phyloP scores from a whole-genome alignment of 2,329 filamentous ascomycete species.

The Furcasterigmium sp. region DNA sequence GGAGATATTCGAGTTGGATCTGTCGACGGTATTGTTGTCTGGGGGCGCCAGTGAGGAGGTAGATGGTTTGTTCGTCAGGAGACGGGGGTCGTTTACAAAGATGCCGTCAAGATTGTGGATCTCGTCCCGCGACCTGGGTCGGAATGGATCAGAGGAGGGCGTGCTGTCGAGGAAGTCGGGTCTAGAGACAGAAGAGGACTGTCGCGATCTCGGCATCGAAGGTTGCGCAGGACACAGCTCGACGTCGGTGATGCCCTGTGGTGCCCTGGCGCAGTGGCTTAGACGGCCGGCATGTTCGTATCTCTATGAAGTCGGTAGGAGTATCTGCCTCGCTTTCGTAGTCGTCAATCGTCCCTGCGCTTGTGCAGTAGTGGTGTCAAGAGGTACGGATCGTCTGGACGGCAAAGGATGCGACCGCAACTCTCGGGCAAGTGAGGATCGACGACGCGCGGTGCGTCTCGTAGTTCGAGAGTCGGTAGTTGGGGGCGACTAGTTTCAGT shows the following conservation, averaged over 20 bases:
- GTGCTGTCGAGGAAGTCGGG: constrained; percentile 10
- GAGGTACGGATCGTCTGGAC: no score
- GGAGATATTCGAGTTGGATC: constrained; percentile 4
- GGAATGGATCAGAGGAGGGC: constrained; percentile 8
- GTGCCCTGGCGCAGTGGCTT: neutral
- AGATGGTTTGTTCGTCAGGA: neutral
- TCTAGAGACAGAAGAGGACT: constrained; percentile 11
- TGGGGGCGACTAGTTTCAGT: no score
- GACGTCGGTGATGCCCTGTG: neutral
- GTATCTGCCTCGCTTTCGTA: no score
- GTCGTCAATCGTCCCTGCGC: no score
- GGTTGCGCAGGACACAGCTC: constrained; percentile 1
- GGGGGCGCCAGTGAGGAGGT: neutral
- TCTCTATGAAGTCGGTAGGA: neutral
- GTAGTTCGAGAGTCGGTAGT: no score
- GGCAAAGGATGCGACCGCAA: no score
- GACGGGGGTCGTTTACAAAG: constrained; percentile 6
- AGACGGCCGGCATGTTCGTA: constrained; percentile 1
- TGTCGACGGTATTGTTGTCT: neutral
- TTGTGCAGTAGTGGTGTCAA: no score
- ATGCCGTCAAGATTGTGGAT: constrained; percentile 14
- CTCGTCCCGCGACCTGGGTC: constrained; percentile 11
- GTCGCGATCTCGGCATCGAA: constrained; percentile 13
- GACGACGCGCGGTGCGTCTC: no score
- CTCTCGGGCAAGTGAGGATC: no score